phyloP scores from a whole-genome alignment of 768 basidiomycete genomes.

The Boletus coccyginus region DNA sequence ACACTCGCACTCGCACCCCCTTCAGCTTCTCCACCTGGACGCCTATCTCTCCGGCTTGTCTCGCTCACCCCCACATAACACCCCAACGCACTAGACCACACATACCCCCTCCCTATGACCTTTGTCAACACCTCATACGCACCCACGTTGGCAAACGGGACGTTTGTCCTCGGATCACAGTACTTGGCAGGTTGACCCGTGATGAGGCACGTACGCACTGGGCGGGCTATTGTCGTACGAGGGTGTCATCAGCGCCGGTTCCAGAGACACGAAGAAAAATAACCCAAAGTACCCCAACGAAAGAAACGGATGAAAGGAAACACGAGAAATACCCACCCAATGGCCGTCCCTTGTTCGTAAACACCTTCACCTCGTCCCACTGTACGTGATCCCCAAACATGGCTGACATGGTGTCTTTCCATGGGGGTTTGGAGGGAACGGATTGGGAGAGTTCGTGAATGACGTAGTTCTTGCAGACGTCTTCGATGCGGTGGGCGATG shows the following conservation, averaged over 20 bases:
- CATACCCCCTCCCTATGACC: slow-evolving; percentile 63
- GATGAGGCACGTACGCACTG: slow-evolving; percentile 65
- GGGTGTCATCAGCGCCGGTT: not conserved
- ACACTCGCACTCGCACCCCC: not conserved
- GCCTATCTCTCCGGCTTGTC: not conserved
- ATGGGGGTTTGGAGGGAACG: slow-evolving; percentile 47
- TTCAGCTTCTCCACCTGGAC: not conserved
- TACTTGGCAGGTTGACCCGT: slow-evolving; percentile 80
- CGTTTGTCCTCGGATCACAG: slow-evolving; percentile 72
- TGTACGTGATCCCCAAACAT: slow-evolving; percentile 84
- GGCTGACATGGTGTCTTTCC: slow-evolving; percentile 74
- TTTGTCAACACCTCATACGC: slow-evolving; percentile 65
- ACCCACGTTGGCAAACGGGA: slow-evolving; percentile 70
- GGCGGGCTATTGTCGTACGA: slow-evolving; percentile 45
- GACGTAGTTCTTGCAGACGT: slow-evolving; percentile 65
- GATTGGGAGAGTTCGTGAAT: slow-evolving; percentile 59
- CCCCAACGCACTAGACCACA: slow-evolving; percentile 52
- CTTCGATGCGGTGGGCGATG: slow-evolving; percentile 41
- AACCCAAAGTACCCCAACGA: not conserved
- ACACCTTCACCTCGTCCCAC: slow-evolving; percentile 74
- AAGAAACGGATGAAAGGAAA: not conserved
- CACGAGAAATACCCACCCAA: slow-evolving; percentile 41
- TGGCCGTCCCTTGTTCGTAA: slow-evolving; percentile 62
- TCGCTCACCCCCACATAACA: slow-evolving; percentile 36
- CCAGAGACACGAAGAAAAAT: not conserved